Base-by-base conservation (phyloP, 495 filamentous ascomycete species). In the Hypoxylon trugodes region DNA sequence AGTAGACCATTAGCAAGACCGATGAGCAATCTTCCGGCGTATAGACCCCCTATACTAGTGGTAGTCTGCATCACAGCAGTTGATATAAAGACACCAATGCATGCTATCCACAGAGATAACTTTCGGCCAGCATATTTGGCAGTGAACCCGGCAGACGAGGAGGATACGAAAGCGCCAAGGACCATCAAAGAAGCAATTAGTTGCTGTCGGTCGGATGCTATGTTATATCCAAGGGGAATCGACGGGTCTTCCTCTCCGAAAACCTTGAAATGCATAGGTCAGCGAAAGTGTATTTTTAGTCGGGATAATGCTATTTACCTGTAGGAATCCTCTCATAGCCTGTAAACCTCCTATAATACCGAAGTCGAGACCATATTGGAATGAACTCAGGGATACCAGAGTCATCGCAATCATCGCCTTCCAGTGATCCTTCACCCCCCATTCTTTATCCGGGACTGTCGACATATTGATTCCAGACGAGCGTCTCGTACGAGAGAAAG, bases 321-420 rank as follows among this genome's bases (percentile, higher is more conserved):
- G 66, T 45, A 87, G 72, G 67, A 87, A 88, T n/a, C 84, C 84
- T 28, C 76, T 53, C 85, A 87, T 87, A 50, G 84, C 85, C 61
- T 87, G 85, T 12, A 87, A 73, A 53, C 84, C 83, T 7, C 83
- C 84, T 42, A 87, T 84, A 46, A 86, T 73, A 10, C 83, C 84
- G 64, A 86, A 87, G 56, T 88, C 85, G 40, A 87, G 68, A 7
- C 85, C 84, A 77, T 87, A 88, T 65, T 87, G 85, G 62, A 88
- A 88, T 0, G 84, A 82, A 38, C 69, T 79, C 51, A 82, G 80
- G 35, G 77, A 80, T 61, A 79, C 79, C 19, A 79, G 75, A 48
- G 72, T 77, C 65, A 76, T 79, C 42, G 76, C 77, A n/a, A 74
- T 12, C 53, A 80, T 70, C 15, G 71, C 73, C 55, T 69, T 74